Percentiles rank a stretch among this genome's conserved stretches.
Evolutionary conservation across 257 asterid species (phyloP).

Genomic region (Solanum sparsipilum): DNA sequence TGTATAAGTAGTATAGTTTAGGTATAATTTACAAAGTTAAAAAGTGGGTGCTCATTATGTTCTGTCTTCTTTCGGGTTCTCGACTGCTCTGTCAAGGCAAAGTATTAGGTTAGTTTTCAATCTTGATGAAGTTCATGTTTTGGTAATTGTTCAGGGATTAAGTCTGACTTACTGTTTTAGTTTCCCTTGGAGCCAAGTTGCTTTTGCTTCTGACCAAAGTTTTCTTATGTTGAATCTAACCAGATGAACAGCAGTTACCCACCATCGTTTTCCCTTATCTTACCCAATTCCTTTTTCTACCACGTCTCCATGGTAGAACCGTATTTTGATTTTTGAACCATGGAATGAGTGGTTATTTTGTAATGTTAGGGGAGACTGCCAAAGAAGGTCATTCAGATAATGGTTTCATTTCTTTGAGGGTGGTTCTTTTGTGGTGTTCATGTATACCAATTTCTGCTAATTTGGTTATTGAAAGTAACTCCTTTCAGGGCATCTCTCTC

Average conservation of each 20-base stretch:
- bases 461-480: neutral
- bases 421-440: neutral
- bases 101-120: neutral
- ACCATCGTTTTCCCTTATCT: neutral
- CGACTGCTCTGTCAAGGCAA: neutral
- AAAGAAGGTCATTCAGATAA: neutral
- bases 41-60: neutral
- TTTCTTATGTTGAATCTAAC: neutral
- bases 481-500: too few species aligned
- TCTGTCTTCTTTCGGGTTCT: neutral
- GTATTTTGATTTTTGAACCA: neutral
- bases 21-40: neutral
- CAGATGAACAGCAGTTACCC: neutral
- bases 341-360: neutral
- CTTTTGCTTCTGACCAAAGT: neutral
- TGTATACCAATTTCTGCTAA: neutral
- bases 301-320: neutral
- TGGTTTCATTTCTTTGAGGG: neutral
- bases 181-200: neutral
- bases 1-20: too few species aligned
- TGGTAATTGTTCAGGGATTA: neutral
- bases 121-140: neutral
- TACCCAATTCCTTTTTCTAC: neutral
- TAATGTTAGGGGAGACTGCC: neutral
- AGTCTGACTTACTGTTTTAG: neutral